Percentiles rank a stretch among this genome's conserved stretches.
Evolutionary conservation across 2,329 filamentous ascomycete species (phyloP).

Genomic region (Aspergillus sp.): DNA sequence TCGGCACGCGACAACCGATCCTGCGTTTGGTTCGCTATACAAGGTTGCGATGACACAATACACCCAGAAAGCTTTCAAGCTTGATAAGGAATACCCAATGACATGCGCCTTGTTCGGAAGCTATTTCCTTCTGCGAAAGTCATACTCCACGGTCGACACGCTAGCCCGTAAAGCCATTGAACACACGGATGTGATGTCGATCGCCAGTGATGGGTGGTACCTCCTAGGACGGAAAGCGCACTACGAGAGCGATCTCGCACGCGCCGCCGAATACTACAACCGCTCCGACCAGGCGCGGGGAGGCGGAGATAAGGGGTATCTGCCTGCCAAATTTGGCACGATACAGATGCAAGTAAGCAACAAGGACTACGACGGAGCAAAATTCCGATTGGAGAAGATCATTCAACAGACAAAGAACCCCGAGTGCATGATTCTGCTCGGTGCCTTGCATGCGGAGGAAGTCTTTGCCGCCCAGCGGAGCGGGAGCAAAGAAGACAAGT

Average conservation of each 20-base stretch:
- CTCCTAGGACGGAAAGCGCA: constrained; percentile 87
- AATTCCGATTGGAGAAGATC: constrained; percentile 89
- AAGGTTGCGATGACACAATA: constrained; percentile 92
- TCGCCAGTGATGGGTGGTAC: constrained; percentile 97
- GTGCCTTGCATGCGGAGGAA: constrained; percentile 89
- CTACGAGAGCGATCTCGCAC: constrained; percentile 65
- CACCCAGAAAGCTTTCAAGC: constrained; percentile 86
- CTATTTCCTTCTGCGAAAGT: constrained; percentile 81
- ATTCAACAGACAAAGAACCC: constrained; percentile 74
- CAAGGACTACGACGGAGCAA: constrained; percentile 82
- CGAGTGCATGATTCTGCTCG: constrained; percentile 87
- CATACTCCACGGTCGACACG: constrained; percentile 72
- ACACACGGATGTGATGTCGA: constrained; percentile 89
- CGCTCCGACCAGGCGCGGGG: constrained; percentile 87
- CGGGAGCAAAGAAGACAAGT: constrained; percentile 83
- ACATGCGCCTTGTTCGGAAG: constrained; percentile 84
- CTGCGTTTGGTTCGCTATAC: constrained; percentile 77
- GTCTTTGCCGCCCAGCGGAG: constrained; percentile 73
- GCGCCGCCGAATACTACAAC: constrained; percentile 78
- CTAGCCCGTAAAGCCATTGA: constrained; percentile 91
- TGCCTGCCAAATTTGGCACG: constrained; percentile 90
- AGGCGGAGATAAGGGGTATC: constrained; percentile 79
- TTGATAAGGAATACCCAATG: constrained; percentile 83
- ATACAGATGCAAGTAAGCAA: constrained; percentile 82
- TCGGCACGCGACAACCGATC: constrained; percentile 72